A percentile compares a stretch with the other conserved stretches of the same genome.
Conservation (phyloP, 2,329 filamentous ascomycete species). For the Penicillium brevicompactum region DNA sequence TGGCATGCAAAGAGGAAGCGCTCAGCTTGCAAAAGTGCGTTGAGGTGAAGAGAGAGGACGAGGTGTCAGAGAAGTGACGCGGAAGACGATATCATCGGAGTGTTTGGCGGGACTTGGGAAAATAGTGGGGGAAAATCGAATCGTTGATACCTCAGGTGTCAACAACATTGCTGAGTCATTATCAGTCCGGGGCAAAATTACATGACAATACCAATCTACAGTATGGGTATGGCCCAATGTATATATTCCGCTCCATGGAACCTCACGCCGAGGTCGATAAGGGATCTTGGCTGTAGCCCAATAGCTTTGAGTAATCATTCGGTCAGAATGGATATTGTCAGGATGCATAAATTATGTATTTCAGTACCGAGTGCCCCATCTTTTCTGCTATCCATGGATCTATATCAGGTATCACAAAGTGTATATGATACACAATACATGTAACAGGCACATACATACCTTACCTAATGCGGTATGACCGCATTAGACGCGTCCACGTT, state of each 20-base stretch:
- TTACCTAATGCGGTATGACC: conserved; percentile 6
- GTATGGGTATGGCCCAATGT: too few relatives aligned
- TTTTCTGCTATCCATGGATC: background rate
- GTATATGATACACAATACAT: too few relatives aligned
- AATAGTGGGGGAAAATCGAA: conserved; percentile 10
- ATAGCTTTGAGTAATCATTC: too few relatives aligned
- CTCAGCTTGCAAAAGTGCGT: background rate
- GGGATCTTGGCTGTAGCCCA: too few relatives aligned
- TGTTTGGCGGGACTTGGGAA: conserved; percentile 27
- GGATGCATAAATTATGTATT: too few relatives aligned
- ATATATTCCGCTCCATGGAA: too few relatives aligned
- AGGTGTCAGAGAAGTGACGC: background rate
- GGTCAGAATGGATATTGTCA: too few relatives aligned
- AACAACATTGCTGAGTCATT: too few relatives aligned
- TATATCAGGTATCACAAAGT: background rate
- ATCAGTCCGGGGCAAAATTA: background rate
- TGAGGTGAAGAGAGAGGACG: background rate
- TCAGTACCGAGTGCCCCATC: too few relatives aligned
- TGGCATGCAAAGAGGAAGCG: background rate
- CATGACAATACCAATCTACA: background rate
- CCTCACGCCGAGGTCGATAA: too few relatives aligned
- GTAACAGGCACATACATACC: background rate
- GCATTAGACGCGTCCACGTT: conserved; percentile 3
- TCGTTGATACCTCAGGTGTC: conserved; percentile 12
- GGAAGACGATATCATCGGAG: conserved; percentile 7